Conservation (phyloP, 2,329 filamentous ascomycete genomes). For the Penicillium janthinellum region DNA sequence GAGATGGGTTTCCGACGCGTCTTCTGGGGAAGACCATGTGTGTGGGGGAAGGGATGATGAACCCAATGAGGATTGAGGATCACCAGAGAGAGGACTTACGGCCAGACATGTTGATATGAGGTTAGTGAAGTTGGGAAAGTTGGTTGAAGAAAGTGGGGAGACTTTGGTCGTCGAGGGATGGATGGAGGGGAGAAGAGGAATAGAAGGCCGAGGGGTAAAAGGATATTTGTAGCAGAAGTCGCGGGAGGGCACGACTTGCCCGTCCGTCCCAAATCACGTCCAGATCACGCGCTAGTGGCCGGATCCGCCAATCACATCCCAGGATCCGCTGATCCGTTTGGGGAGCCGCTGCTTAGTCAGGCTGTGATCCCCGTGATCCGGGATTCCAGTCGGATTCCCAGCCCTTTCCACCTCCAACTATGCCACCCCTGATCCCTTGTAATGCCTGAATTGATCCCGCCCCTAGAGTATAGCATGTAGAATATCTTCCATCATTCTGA, state of each 20-base stretch:
- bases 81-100: slow-evolving; percentile 48
- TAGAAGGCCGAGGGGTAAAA: slow-evolving; percentile 27
- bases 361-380: not conserved
- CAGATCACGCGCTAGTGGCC: slow-evolving; percentile 42
- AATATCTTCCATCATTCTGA: slow-evolving; percentile 21
- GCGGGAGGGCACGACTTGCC: slow-evolving; percentile 15
- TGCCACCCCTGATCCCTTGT: not conserved
- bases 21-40: slow-evolving; percentile 10
- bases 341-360: not conserved
- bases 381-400: slow-evolving; percentile 19
- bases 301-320: slow-evolving; percentile 40
- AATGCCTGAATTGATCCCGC: not conserved
- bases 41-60: not conserved
- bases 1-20: slow-evolving; percentile 28
- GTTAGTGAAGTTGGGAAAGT: slow-evolving; percentile 23
- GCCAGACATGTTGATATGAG: slow-evolving; percentile 58
- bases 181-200: slow-evolving; percentile 30
- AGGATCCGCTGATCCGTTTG: slow-evolving; percentile 29
- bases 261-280: slow-evolving; percentile 24
- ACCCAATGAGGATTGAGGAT: slow-evolving; percentile 1
- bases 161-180: slow-evolving; percentile 24
- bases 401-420: slow-evolving; percentile 15
- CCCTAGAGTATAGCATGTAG: not conserved
- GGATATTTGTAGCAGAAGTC: slow-evolving; percentile 45
- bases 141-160: slow-evolving; percentile 28